These are phyloP conservation scores for Entoloma clypeatum DNA, from an alignment of 1,284 basidiomycete genomes.

Conservation along the genomic window DNA sequence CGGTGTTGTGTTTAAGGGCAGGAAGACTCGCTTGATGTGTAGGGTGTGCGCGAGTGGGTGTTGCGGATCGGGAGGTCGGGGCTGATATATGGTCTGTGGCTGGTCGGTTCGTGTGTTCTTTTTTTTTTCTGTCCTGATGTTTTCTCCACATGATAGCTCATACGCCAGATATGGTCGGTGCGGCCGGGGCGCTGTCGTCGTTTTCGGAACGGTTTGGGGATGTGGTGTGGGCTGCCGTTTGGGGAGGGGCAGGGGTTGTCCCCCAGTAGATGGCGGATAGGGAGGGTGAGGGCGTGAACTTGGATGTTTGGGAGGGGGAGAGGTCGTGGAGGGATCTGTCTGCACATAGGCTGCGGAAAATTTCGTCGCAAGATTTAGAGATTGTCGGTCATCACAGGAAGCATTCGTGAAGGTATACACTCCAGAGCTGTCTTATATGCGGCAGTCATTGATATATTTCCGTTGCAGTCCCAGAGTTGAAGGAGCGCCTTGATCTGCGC, in stretches of 20 bases:
- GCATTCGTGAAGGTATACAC: conserved; percentile 29
- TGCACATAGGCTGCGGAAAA: conserved; percentile 55
- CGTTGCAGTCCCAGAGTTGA: conserved; percentile 50
- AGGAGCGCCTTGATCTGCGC: conserved; percentile 68
- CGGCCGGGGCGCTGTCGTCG: conserved; percentile 62
- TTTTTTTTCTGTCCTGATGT: conserved; percentile 5
- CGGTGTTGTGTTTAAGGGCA: conserved; percentile 71
- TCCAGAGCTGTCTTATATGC: background rate
- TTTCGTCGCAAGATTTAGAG: conserved; percentile 45
- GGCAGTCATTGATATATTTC: conserved; percentile 4
- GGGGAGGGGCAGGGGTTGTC: conserved; percentile 42
- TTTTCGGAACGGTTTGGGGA: conserved; percentile 62
- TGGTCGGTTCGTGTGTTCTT: conserved; percentile 62
- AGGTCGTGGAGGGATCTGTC: conserved; percentile 70
- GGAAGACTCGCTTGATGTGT: conserved; percentile 67
- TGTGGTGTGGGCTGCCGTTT: conserved; percentile 62
- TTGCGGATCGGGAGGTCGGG: conserved; percentile 59
- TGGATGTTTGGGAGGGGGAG: conserved; percentile 63
- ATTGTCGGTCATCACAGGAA: conserved; percentile 27
- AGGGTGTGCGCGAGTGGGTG: conserved; percentile 80
- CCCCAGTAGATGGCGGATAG: conserved; percentile 12
- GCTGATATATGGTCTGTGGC: conserved; percentile 51
- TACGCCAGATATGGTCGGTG: conserved; percentile 85
- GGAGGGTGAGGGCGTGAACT: conserved; percentile 23
- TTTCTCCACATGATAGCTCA: conserved; percentile 51